These are phyloP conservation scores for Magnusiomyces fungicola DNA, from an alignment of 1,139 yeast genomes.

Conservation along the genomic window DNA sequence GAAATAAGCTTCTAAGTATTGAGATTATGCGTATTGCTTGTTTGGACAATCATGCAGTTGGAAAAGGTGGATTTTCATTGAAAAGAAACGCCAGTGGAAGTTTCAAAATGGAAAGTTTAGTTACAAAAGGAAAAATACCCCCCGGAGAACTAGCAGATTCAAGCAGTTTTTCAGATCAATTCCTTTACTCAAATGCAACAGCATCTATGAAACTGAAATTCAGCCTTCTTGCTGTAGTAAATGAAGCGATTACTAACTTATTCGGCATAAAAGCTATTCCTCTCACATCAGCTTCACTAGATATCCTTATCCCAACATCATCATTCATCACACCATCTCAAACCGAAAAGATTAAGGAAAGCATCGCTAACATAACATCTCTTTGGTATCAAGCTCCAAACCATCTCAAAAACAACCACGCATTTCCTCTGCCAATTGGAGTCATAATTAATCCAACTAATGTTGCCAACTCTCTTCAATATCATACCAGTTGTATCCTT, in stretches of 20 bases:
- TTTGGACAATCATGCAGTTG: not conserved
- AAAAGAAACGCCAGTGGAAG: constrained; percentile 4
- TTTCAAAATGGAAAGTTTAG: not conserved
- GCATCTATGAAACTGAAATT: not conserved
- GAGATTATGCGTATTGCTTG: not conserved
- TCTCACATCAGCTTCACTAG: not conserved
- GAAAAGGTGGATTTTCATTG: not conserved
- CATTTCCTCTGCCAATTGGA: constrained; percentile 4
- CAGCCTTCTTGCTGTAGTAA: not conserved
- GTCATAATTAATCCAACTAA: constrained; percentile 8
- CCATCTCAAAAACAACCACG: constrained; percentile 6
- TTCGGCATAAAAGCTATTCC: not conserved
- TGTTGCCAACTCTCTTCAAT: constrained; percentile 8
- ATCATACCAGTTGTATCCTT: not conserved
- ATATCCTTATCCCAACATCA: not conserved
- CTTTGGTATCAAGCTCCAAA: constrained; percentile 7
- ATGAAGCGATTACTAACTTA: not conserved
- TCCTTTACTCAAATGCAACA: not conserved
- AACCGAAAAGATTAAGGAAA: not conserved
- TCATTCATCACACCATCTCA: not conserved
- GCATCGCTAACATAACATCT: not conserved
- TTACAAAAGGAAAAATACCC: not conserved
- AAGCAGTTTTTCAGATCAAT: not conserved
- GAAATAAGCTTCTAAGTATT: not conserved
- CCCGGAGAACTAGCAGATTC: not conserved